Evolutionary conservation across 208 protist genomes (phyloP).

Genomic region (Novymonas esmeraldas): DNA sequence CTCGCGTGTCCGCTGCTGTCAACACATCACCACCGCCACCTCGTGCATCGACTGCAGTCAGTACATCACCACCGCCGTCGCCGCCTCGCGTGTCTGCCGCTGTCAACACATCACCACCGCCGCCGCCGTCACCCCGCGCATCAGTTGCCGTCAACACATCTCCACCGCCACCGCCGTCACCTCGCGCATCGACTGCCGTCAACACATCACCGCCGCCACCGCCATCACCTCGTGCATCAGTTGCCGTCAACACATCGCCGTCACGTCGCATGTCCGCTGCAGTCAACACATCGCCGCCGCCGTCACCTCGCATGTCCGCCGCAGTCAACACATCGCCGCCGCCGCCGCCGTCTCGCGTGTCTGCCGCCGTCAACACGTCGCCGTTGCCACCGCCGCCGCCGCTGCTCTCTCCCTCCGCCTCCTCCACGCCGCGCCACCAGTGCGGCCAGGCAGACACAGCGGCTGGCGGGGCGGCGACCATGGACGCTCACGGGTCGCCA

Average conservation of each 20-base stretch:
- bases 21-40: no score
- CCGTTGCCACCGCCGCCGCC: no score
- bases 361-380: conserved; percentile 1
- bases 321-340: conserved; percentile 2
- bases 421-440: no score
- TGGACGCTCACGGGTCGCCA: background rate
- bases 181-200: background rate
- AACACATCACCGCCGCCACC: no score
- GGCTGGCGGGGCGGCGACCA: no score
- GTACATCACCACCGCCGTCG: no score
- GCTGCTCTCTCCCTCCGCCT: conserved; percentile 3
- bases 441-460: no score
- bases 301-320: background rate
- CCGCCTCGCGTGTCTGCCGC: conserved; percentile 1
- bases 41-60: background rate
- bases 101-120: background rate
- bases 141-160: background rate
- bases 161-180: no score
- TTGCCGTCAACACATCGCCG: no score
- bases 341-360: background rate
- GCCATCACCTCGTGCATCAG: no score
- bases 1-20: background rate
- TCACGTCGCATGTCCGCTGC: background rate
- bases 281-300: conserved; percentile 3
- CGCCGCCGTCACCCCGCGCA: conserved; percentile 1